phyloP scores from a whole-genome alignment of 2,329 filamentous ascomycete species.

The Exophiala mesophila region DNA sequence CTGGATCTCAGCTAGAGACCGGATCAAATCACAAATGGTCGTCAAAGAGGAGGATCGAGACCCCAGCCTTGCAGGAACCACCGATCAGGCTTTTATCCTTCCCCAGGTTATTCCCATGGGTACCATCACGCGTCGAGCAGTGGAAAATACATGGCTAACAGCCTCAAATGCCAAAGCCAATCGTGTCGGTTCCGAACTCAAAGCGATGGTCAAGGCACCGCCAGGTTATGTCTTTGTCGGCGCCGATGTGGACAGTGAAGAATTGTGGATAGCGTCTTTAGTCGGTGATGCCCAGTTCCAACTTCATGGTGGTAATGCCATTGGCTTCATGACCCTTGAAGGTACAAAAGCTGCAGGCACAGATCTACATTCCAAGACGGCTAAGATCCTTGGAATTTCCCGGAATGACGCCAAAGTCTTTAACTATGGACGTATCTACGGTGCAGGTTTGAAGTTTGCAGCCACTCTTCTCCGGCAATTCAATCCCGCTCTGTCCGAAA shows the following conservation, averaged over 20 bases:
- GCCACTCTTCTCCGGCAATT: constrained; percentile 87
- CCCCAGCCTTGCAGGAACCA: constrained; percentile 24
- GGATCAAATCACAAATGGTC: constrained; percentile 93
- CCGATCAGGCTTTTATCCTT: constrained; percentile 72
- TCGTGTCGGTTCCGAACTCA: constrained; percentile 90
- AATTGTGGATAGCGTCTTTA: constrained; percentile 95
- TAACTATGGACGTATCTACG: constrained; percentile 98
- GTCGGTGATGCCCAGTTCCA: constrained; percentile 93
- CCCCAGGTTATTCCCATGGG: constrained; percentile 98
- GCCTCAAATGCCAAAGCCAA: constrained; percentile 96
- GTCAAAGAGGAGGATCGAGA: constrained; percentile 68
- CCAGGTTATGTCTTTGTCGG: constrained; percentile 90
- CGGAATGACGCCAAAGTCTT: constrained; percentile 96
- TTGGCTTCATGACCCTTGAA: constrained; percentile 98
- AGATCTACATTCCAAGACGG: constrained; percentile 90
- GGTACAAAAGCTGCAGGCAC: constrained; percentile 91
- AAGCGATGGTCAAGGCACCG: constrained; percentile 92
- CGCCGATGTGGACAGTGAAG: constrained; percentile 94
- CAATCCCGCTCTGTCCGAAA: constrained; percentile 76
- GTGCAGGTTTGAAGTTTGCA: constrained; percentile 92
- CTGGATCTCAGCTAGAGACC: constrained; percentile 92
- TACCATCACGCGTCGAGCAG: constrained; percentile 86
- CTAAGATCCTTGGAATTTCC: constrained; percentile 85
- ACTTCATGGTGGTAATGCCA: constrained; percentile 90
- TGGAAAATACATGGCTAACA: constrained; percentile 98